Conservation (phyloP, 2,329 filamentous ascomycete genomes). For the Pseudogymnoascus sp. region DNA sequence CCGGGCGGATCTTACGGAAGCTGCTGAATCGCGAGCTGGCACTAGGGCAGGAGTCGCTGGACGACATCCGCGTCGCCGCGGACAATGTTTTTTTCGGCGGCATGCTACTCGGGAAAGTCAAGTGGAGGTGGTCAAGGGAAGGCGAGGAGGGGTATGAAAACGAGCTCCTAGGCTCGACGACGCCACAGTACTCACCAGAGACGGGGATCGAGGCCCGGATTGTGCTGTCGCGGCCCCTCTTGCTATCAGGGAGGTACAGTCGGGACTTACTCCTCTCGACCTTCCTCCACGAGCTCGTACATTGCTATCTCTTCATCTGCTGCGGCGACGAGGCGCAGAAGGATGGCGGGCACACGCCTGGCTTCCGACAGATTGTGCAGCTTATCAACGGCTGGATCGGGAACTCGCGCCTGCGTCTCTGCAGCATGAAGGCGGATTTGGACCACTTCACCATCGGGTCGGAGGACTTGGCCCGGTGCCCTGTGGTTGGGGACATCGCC, state of each 20-base stretch:
- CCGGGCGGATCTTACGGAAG: constrained; percentile 48
- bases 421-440: constrained; percentile 54
- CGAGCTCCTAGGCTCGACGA: constrained; percentile 55
- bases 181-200: constrained; percentile 38
- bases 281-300: constrained; percentile 59
- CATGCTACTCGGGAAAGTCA: constrained; percentile 46
- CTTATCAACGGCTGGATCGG: constrained; percentile 56
- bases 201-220: constrained; percentile 55
- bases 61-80: constrained; percentile 50
- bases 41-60: constrained; percentile 49
- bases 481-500: not conserved
- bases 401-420: constrained; percentile 43
- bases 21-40: constrained; percentile 43
- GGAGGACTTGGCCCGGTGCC: not conserved
- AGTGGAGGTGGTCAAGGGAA: constrained; percentile 53
- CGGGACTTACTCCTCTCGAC: constrained; percentile 54
- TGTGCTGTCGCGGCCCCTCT: constrained; percentile 50
- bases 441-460: constrained; percentile 37
- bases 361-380: constrained; percentile 49
- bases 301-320: constrained; percentile 56
- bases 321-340: constrained; percentile 50
- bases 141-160: constrained; percentile 42
- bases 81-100: constrained; percentile 57
- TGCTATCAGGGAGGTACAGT: constrained; percentile 45
- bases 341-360: constrained; percentile 51